Base-by-base conservation (phyloP, 768 basidiomycete species). In the Pisolithus microcarpus region DNA sequence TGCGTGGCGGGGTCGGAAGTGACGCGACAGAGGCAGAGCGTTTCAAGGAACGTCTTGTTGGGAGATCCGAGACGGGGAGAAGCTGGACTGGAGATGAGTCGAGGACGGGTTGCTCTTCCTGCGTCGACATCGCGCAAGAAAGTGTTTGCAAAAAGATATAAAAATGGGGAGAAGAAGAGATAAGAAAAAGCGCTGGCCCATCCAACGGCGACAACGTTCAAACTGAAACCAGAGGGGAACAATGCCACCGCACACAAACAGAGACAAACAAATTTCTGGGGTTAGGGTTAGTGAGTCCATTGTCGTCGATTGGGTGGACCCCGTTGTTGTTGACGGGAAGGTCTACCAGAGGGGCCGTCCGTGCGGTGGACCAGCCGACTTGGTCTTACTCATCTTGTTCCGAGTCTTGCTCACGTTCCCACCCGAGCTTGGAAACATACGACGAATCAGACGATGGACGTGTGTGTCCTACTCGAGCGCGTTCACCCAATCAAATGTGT, bases 1-100 rank as follows among this genome's bases (percentile, higher is more conserved):
- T 84, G 26, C 78, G 68, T 0, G 84, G 84, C 19, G 84, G 84
- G 0, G 84, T 86, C 36, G 82, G 83, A 21, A 86, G 71, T 4
- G 81, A 81, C 28, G 77, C 79, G 38, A 74, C 72, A 16, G 84
- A 85, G 23, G 82, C 79, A 16, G 81, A 81, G 19, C 82, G 80
- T 65, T 84, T 84, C 44, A 82, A 69, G 15, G 72, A 69, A 38
- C 70, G 72, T 37, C 58, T 46, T 1, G 40, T 52, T 34, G 34
- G 34, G 16, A 53, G 46, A 38, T 52, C 53, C 38, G 50, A 46
- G 48, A 55, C 48, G 54, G 50, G 56, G 56, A 16, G 49, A 45
- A 31, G 38, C 13, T 15, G 55, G 37, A 56, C 44, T 30, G 56
- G 58, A 3, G 68, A 69, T 37, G 68, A 68, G 55, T 70, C 70